These are phyloP conservation scores for Prinsepia uniflora DNA, from an alignment of 306 rosid genomes.

Conservation along the genomic window DNA sequence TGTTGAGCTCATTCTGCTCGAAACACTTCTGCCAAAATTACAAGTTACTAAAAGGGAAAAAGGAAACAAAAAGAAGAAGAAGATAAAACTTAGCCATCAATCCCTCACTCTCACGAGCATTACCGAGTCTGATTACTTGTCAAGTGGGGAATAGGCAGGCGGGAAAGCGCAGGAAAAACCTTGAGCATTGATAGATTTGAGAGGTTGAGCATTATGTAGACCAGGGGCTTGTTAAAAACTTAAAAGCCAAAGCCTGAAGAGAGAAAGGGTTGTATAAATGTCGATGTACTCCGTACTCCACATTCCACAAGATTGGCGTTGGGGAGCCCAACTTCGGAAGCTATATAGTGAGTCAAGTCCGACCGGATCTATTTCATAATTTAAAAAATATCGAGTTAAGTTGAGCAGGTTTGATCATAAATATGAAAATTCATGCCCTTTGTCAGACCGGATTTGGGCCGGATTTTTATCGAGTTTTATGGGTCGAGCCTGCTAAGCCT, in stretches of 20 bases:
- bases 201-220: neutral
- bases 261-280: neutral
- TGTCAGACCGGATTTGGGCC: too few species aligned
- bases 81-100: neutral
- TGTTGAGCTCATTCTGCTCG: conserved; percentile 47
- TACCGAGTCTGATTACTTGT: conserved; percentile 12
- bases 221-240: neutral
- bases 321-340: too few species aligned
- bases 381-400: too few species aligned
- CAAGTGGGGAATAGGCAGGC: conserved; percentile 6
- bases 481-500: too few species aligned
- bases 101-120: neutral
- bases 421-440: too few species aligned
- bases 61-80: neutral
- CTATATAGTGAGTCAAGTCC: too few species aligned
- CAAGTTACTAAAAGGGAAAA: neutral
- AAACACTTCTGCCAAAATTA: conserved; percentile 23
- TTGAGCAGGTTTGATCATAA: too few species aligned
- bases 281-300: neutral
- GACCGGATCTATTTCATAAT: too few species aligned
- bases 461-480: too few species aligned
- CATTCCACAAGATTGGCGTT: too few species aligned
- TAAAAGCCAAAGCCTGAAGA: neutral
- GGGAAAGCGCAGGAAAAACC: conserved; percentile 28
- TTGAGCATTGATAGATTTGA: conserved; percentile 25